phyloP scores from a whole-genome alignment of 768 basidiomycete genomes.

The Boletus rubescentipes region DNA sequence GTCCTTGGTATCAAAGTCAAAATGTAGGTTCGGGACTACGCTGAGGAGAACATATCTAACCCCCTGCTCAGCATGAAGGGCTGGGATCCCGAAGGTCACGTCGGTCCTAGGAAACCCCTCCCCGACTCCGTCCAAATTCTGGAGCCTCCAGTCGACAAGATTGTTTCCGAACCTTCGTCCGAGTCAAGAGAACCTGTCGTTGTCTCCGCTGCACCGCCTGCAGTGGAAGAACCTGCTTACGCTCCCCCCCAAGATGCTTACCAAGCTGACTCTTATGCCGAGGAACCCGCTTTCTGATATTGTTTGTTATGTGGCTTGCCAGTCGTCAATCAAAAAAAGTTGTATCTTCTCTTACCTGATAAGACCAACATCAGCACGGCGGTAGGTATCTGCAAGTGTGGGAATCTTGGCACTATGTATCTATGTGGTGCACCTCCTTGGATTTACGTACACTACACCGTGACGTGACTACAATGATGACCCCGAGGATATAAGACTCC shows the following conservation, averaged over 20 bases:
- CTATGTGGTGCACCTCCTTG: too few species aligned
- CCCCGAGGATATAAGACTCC: background rate
- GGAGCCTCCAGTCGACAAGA: constrained; percentile 90
- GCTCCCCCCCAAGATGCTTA: constrained; percentile 29
- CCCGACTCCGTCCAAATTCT: constrained; percentile 91
- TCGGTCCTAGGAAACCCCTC: constrained; percentile 89
- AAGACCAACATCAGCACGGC: background rate
- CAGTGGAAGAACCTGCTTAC: constrained; percentile 49
- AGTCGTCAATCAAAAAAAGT: constrained; percentile 13
- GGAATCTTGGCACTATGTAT: background rate
- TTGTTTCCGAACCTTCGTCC: constrained; percentile 84
- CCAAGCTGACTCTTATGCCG: constrained; percentile 42
- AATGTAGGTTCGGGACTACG: constrained; percentile 58
- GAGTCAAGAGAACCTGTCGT: constrained; percentile 76
- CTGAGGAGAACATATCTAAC: constrained; percentile 14
- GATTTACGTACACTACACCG: constrained; percentile 3
- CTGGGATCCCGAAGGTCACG: constrained; percentile 86
- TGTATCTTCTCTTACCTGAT: constrained; percentile 12
- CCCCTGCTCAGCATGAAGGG: constrained; percentile 81
- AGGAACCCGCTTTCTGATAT: constrained; percentile 62
- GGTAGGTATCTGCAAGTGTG: background rate
- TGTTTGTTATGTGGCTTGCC: constrained; percentile 17
- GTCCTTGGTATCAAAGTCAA: constrained; percentile 99
- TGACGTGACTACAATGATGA: background rate
- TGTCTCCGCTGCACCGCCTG: constrained; percentile 48